Evolutionary conservation across 345 rosid genomes (phyloP), one percentile per base, ranked within the genome.

Genomic region (Melastoma malabathricum): DNA sequence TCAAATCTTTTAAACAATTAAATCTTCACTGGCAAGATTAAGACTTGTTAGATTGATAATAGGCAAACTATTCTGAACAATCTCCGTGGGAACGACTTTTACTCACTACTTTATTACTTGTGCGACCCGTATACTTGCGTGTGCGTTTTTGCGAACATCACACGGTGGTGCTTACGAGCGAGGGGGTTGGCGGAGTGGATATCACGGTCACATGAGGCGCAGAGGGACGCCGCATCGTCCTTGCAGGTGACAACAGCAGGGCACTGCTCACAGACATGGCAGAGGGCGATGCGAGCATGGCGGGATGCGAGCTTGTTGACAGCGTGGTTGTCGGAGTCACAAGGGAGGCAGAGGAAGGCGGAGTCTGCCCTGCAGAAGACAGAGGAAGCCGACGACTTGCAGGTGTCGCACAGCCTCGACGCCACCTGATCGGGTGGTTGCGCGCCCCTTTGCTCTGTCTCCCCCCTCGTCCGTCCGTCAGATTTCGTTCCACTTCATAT

Each of bases 231-330:
- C 0, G 99, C 97, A 59, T 93, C 99, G 1, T 97, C 99, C 64
- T 83, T 83, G 77, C 99, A 93, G 50, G 95, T 93, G 64, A 93
- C 90, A 62, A 84, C 78, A 2, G 99, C 97, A 0, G 99, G 99
- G 0, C 94, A 94, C 59, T 93, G 99, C 76, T 93, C 99, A 52
- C 99, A 93, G n/a, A 92, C 98, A 61, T 81, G 90, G 56, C 98
- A 92, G 10, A 92, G 49, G 78, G 81, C 75, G 14, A 87, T 97
- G 15, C 98, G 95, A 31, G 86, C 88, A 82, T 92, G 98, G 55
- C 95, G 81, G 3, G 97, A 83, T 13, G 95, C 95, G 10, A 93
- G 83, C 69, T 93, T 88, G 83, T 88, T 93, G 52, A 89, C 95
- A 1, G 95, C 83, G 64, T 93, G 99, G 57, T 88, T 52, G 50